Evolutionary conservation across 2,329 filamentous ascomycete species (phyloP).

Genomic region (Pseudogymnoascus sp.): DNA sequence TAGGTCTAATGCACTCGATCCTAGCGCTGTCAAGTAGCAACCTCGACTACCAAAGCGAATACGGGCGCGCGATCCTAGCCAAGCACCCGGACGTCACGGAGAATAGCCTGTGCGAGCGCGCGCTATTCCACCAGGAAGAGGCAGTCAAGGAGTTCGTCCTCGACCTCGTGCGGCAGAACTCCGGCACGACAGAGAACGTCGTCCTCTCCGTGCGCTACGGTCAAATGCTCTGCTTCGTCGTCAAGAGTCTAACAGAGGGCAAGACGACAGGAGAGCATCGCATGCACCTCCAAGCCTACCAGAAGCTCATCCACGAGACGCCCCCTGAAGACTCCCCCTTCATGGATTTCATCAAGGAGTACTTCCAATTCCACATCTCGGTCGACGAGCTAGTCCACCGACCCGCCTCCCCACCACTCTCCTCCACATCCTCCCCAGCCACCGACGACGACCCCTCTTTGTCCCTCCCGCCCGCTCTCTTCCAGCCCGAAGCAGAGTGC

Average conservation of each 20-base stretch:
- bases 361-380: constrained; percentile 77
- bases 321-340: constrained; percentile 62
- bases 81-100: constrained; percentile 43
- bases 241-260: constrained; percentile 52
- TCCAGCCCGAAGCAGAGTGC: constrained; percentile 29
- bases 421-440: neutral
- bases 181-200: constrained; percentile 39
- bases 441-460: neutral
- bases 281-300: constrained; percentile 71
- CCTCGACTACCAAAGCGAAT: constrained; percentile 6
- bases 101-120: constrained; percentile 43
- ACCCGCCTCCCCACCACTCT: constrained; percentile 22
- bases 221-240: constrained; percentile 56
- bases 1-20: constrained; percentile 84
- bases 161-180: constrained; percentile 37
- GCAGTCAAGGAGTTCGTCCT: constrained; percentile 47
- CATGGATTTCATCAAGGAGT: constrained; percentile 64
- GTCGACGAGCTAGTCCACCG: constrained; percentile 55
- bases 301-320: constrained; percentile 58
- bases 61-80: constrained; percentile 39
- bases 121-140: constrained; percentile 49
- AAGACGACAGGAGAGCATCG: constrained; percentile 62
- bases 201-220: constrained; percentile 51
- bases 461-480: constrained; percentile 21
- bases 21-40: constrained; percentile 51